Percentiles rank a stretch among this genome's conserved stretches.
Evolutionary conservation across 176 grass and related monocot species (phyloP).

Genomic region (Thinopyrum elongatum): DNA sequence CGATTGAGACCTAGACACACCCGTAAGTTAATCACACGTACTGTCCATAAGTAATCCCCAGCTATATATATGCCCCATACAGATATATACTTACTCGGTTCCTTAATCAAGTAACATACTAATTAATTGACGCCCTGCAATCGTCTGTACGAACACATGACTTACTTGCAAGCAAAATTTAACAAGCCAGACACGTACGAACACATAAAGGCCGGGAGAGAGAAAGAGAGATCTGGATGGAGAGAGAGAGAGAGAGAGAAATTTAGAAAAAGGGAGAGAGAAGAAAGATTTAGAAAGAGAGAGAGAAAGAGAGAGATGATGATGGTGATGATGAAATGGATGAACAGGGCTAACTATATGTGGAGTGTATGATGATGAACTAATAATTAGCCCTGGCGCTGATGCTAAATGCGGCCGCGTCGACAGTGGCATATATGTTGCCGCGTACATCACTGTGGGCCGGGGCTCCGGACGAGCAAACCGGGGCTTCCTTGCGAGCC

Average conservation of each 20-base stretch:
- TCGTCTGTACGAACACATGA: background rate
- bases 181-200: background rate
- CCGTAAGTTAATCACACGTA: background rate
- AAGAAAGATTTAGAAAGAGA: background rate
- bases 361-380: background rate
- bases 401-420: background rate
- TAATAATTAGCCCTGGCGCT: background rate
- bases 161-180: slow-evolving; percentile 32
- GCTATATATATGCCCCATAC: no score
- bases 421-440: slow-evolving; percentile 15
- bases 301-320: background rate
- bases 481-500: slow-evolving; percentile 43
- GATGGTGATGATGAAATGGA: background rate
- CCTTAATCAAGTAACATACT: background rate
- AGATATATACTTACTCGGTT: background rate
- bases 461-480: background rate
- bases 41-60: background rate
- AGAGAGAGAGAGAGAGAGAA: no score
- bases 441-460: slow-evolving; percentile 16
- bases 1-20: no score
- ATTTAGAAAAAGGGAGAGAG: no score
- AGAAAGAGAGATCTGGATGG: background rate
- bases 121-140: background rate
- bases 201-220: background rate
- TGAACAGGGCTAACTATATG: background rate